Base-by-base conservation (phyloP, 495 filamentous ascomycete genomes). In the Tuber indicum region DNA sequence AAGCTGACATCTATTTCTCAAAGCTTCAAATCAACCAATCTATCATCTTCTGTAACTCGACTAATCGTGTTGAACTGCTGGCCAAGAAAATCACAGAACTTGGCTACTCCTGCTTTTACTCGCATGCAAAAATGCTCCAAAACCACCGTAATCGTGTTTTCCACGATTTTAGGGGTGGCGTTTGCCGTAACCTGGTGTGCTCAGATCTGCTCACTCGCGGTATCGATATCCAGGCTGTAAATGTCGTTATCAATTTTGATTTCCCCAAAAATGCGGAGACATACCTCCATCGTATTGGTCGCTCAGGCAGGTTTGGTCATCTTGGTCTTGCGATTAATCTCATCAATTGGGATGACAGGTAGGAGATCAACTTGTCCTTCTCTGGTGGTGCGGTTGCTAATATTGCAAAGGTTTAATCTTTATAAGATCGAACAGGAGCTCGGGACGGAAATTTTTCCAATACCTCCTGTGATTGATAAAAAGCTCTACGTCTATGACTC, bases 21-120 rank as follows among this genome's bases (percentile, higher is more conserved):
- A 70, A 84, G 86, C 90, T 99, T 19, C 96, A 98, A 85, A 99
- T 99, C 86, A 99, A 99, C 85, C 96, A 99, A 87, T 98, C 96
- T 72, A 99, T 99, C 86, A 99, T 99, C 82, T 99, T 99, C 87
- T 99, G 96, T 88, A 99, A 99, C 84, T 98, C 96, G 62, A 98
- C 96, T 62, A 98, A 97, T 83, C 94, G 96, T 70, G 96, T 99
- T 26, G 96, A 99, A 84, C 87, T 99, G 26, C 88, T 99, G 32
- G 96, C 96, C 47, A 99, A 99, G 87, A 99, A 98, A 85, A 99
- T 99, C 83, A 98, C 96, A 21, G 96, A 99, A 84, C 89, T 99
- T 75, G 96, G 96, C 62, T 99, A 98, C 86, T 98, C 96, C 17
- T 99, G 96, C 87, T 99, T 98, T 86, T 99, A 99, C 87, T 98